Evolutionary conservation across 2,329 filamentous ascomycete species (phyloP), one percentile per base, ranked within the genome.

Genomic region (Xylariaceae sp.): DNA sequence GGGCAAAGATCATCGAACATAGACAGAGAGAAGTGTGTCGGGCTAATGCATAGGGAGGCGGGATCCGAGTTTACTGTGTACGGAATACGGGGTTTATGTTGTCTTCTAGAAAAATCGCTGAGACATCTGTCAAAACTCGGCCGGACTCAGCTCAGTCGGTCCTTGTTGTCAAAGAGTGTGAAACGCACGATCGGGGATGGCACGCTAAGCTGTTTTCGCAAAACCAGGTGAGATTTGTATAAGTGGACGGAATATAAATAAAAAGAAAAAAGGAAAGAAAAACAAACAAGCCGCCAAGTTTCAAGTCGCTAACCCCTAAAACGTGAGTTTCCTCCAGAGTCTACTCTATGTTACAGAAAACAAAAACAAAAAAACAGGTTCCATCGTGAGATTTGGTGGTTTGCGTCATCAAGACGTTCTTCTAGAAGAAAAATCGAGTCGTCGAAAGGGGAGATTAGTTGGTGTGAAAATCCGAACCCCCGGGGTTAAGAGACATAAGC

Each of bases 251-350:
- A 30, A 30, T 42, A 42, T 10, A 13, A 42, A 9, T 42, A 42
- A 42, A 42, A 9, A 42, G 3, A 42, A 42, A 42, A 9, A 42
- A 42, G 37, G 37, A 42, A 42, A 42, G 52, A 57, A 30, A 42
- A 55, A 53, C 55, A 9, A 42, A 53, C 50, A 51, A 52, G 8
- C 37, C 18, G 39, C 54, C 8, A 15, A 50, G 53, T 61, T 57
- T 61, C 55, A 64, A 42, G 5, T 64, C 63, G 62, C 62, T 65
- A 55, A 60, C 44, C 55, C 7, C 11, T 57, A 63, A 64, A 66
- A 64, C 64, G 58, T 60, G 58, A 51, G 63, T 65, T 66, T 62
- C 57, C 58, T 65, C 64, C 64, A 64, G 10, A 53, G 15, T 62
- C 54, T 63, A 11, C 55, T 61, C 54, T 51, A 42, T 42, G 8